Base-by-base conservation (phyloP, 495 filamentous ascomycete species). In the Penicillium steckii region DNA sequence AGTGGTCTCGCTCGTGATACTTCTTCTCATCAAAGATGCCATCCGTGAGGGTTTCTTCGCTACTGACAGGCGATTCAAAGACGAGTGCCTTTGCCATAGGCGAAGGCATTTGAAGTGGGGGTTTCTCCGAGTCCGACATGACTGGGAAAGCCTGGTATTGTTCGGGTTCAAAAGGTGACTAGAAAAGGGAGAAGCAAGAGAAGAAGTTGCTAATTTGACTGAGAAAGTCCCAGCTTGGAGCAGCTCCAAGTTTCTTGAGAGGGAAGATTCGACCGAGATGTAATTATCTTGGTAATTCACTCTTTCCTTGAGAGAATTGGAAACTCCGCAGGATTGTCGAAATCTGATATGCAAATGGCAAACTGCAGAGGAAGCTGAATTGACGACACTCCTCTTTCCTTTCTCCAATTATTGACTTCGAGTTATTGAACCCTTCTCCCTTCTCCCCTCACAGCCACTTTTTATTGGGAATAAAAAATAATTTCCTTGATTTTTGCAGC, bases 101-200 rank as follows among this genome's bases (percentile, higher is more conserved):
- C 15, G 64, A 60, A 8, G 70, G 66, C 24, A 57, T 53, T 13
- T 65, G 42, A 30, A 64, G 54, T 17, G 56, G 52, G 17, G 17
- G 50, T 52, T 70, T 49, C 46, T 68, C 65, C 12, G 54, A 55
- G 33, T 41, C 48, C 46, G 66, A 67, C 66, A 70, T 69, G 56
- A 37, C 55, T 47, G 18, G 19, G 22, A 35, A 38, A 27, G 30
- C 44, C 17, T 38, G 30, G 35, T 30, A 25, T 6, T 9, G 27
- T 29, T 18, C 33, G 19, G 29, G 27, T 67, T 64, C 52, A 55
- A 56, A 65, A 62, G 56, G 46, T 44, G 53, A 52, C 55, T 30
- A 50, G 46, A 52, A 17, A 40, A 52, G 60, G 48, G 19, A 49
- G 32, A 47, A 8, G 17, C 35, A 44, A 29, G 19, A 24, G 38